These are phyloP conservation scores for Calonectria crousiana DNA, from an alignment of 2,329 filamentous ascomycete species.

Conservation along the genomic window DNA sequence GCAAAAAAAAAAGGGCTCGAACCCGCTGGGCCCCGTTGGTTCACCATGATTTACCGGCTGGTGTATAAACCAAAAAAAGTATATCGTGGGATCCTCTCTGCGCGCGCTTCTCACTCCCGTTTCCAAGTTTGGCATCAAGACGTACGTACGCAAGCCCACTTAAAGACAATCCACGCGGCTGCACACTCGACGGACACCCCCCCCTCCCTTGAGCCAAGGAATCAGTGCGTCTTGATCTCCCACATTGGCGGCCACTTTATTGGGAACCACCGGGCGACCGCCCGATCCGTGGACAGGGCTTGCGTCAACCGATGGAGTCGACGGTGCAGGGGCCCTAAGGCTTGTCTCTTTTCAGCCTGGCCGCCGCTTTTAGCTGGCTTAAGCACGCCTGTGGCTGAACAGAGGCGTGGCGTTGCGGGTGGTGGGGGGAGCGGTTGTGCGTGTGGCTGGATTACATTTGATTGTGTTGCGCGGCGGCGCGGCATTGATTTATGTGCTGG, in stretches of 20 bases:
- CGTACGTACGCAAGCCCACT: constrained; percentile 22
- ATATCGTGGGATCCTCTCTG: neutral
- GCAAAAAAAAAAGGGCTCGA: neutral
- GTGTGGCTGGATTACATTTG: neutral
- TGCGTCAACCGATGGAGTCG: constrained; percentile 28
- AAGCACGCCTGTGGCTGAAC: neutral
- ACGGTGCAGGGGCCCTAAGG: neutral
- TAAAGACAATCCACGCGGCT: constrained; percentile 2
- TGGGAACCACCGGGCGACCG: constrained; percentile 27
- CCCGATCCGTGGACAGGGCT: constrained; percentile 31
- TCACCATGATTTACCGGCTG: neutral
- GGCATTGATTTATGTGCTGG: neutral
- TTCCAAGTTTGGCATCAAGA: neutral
- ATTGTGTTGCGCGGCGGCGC: neutral
- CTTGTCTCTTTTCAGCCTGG: neutral
- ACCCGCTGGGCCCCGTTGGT: neutral
- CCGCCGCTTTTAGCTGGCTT: neutral
- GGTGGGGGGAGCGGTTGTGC: neutral
- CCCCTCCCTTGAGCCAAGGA: neutral
- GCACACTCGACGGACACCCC: neutral
- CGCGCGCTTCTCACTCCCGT: neutral
- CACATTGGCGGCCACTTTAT: constrained; percentile 10
- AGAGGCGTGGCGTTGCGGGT: neutral
- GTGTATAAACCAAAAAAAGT: neutral
- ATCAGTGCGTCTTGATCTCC: constrained; percentile 2